Base-by-base conservation (phyloP, 768 basidiomycete species). In the Arthromyces matolae region DNA sequence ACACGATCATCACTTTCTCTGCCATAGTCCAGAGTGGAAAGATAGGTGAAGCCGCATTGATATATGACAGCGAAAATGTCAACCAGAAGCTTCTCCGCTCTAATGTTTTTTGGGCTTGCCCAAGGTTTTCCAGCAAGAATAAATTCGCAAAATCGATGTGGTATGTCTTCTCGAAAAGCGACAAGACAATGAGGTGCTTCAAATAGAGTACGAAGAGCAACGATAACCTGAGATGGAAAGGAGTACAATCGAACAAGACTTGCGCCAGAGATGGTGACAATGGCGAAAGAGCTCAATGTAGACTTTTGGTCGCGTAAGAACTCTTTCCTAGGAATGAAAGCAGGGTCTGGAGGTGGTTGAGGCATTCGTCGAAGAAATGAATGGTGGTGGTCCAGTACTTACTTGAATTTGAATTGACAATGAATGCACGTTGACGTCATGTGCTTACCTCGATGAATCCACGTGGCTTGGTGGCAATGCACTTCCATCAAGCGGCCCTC, bases 11-110 rank as follows among this genome's bases (percentile, higher is more conserved):
- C 88, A 34, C 68, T 72, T 63, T 89, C 87, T 47, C 84, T 75
- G 25, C 86, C 88, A 62, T 89, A 89, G 66, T 88, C 86, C 52
- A 89, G 71, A 34, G 77, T 77, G 18, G 86, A 86, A 8, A 88
- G 69, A 54, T 81, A 83, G 19, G 67, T 67, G 60, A 80, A 86
- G 32, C 83, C 83, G 58, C 76, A 76, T 46, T 77, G 76, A 59
- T 83, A 80, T 33, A 89, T 67, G 54, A 81, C 69, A 28, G 76
- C 66, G 44, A 89, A 64, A 49, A 89, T 77, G 55, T 85, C 80
- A 51, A 89, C 66, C 33, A 89, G 68, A 47, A 89, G 79, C 53
- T 77, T 81, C 62, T 89, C 87, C 19, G 85, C 77, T 16, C 70
- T 63, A 41, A 80, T 67, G 53, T 74, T 80, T 71, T 86, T 89